Base-by-base conservation (phyloP, 2,329 filamentous ascomycete genomes). In the Aureobasidium namibiae region DNA sequence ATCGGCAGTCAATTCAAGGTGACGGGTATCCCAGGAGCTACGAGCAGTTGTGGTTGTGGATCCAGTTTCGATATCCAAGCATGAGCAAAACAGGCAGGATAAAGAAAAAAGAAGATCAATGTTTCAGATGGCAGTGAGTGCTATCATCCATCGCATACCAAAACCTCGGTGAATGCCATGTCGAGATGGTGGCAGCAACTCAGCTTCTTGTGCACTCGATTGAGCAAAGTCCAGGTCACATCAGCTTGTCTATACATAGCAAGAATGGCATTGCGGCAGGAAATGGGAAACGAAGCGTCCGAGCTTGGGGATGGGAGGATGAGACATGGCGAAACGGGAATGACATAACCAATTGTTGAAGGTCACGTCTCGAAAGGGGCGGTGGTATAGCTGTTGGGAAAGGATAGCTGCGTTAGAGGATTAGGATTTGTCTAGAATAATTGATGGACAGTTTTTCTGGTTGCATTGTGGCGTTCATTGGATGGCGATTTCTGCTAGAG, bases 1-100 rank as follows among this genome's bases (percentile, higher is more conserved):
- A 96, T 96, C 69, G 88, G 88, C 26, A 90, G 87, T 68, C 92
- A 97, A 75, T 99, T 99, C 74, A 96, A 95, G 79, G 91, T 99
- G 68, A 86, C 90, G 62, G 92, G 95, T 67, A 99, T 97, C 69
- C 94, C 94, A 0, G 79, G 85, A 41, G 94, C 94, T 4, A 90
- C 88, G 60, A 97, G 92, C 74, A 96, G 89, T 72, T 99, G 94
- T 76, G 94, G 94, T 1, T 99, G 94, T 74, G 94, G 94, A 8
- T 96, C 92, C 16, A 97, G 92, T 71, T 99, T 99, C 74, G 94
- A 97, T 75, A 90, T 97, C 78, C 69, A 82, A 41, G 62, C 62
- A 34, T 61, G 52, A 60, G 18, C 45, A 50, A 34, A 21, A 38
- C 10, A 33, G 26, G 26, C 26, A 29, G 26, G 26, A 33, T 33